These are phyloP conservation scores for Elymus sibiricus DNA, from an alignment of 176 grass and related monocot species.

Conservation along the genomic window DNA sequence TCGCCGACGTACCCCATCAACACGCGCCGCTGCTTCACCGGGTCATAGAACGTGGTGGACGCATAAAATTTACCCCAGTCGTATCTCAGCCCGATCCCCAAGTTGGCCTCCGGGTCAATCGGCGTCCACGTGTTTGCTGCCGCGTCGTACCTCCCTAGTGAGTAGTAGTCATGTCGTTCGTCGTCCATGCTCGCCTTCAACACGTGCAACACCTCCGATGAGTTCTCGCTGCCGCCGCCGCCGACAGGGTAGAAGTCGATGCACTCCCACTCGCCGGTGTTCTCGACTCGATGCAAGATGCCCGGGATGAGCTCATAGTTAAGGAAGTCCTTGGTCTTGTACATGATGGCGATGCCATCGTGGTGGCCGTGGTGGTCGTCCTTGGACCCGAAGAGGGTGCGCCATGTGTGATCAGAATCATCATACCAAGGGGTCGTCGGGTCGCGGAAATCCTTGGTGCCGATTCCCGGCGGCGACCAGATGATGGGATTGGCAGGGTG, in stretches of 20 bases:
- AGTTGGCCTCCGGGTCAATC: slow-evolving; percentile 50
- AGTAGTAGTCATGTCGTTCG: slow-evolving; percentile 79
- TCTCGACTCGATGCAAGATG: background rate
- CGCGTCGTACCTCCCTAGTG: slow-evolving; percentile 60
- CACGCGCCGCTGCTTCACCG: slow-evolving; percentile 38
- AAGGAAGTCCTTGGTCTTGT: slow-evolving; percentile 14
- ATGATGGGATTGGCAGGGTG: background rate
- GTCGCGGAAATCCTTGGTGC: background rate
- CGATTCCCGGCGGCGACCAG: background rate
- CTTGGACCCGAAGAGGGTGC: background rate
- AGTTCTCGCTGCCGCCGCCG: background rate
- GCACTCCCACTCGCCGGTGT: background rate
- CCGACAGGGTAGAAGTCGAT: slow-evolving; percentile 4
- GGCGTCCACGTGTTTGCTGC: slow-evolving; percentile 44
- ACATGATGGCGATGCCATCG: background rate
- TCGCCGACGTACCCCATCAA: slow-evolving; percentile 75
- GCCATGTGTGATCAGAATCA: background rate
- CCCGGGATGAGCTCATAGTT: background rate
- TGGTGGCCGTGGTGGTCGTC: background rate
- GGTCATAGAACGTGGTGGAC: slow-evolving; percentile 85
- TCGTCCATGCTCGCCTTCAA: slow-evolving; percentile 79
- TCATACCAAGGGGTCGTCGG: background rate
- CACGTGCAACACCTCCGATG: slow-evolving; percentile 51
- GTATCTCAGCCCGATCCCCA: slow-evolving; percentile 69
- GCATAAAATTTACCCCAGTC: slow-evolving; percentile 92